A percentile compares a stretch with the other conserved stretches of the same genome.
These are phyloP conservation scores for Rhizoclosmatium globosum DNA, from an alignment of 192 early-diverging fungal genomes.

Conservation along the genomic window DNA sequence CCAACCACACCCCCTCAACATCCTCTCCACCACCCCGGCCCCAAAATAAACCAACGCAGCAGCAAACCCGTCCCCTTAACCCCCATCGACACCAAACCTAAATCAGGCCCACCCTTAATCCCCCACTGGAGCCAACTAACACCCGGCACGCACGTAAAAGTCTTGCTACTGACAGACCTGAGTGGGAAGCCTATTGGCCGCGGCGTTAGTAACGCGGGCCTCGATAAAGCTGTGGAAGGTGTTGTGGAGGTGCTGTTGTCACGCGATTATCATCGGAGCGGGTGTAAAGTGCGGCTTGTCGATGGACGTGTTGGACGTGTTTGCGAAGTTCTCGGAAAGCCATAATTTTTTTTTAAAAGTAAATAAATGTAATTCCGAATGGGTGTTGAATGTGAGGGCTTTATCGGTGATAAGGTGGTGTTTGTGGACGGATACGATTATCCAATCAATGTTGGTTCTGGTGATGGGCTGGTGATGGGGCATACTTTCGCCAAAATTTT, in stretches of 20 bases:
- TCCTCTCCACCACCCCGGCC: not conserved
- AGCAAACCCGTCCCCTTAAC: constrained; percentile 1
- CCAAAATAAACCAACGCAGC: constrained; percentile 22
- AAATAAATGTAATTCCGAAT: no score
- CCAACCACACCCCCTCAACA: not conserved
- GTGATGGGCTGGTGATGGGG: no score
- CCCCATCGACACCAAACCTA: constrained; percentile 15
- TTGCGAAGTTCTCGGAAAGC: constrained; percentile 12
- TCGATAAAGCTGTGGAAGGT: constrained; percentile 14
- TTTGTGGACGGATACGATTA: no score
- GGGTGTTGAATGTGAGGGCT: no score
- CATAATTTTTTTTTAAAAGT: no score
- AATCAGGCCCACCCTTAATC: constrained; percentile 2
- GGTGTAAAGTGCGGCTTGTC: constrained; percentile 29
- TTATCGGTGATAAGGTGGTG: no score
- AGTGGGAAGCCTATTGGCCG: constrained; percentile 29
- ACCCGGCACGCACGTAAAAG: constrained; percentile 27
- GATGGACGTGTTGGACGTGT: constrained; percentile 36
- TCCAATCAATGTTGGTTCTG: no score
- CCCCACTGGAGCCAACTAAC: constrained; percentile 30
- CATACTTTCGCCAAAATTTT: no score
- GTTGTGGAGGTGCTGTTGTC: constrained; percentile 29
- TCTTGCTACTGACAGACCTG: constrained; percentile 9
- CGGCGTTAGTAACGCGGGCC: constrained; percentile 31
- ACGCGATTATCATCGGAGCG: constrained; percentile 37